Base-by-base conservation (phyloP, 441 rosid species). In the Aleurites moluccanus region DNA sequence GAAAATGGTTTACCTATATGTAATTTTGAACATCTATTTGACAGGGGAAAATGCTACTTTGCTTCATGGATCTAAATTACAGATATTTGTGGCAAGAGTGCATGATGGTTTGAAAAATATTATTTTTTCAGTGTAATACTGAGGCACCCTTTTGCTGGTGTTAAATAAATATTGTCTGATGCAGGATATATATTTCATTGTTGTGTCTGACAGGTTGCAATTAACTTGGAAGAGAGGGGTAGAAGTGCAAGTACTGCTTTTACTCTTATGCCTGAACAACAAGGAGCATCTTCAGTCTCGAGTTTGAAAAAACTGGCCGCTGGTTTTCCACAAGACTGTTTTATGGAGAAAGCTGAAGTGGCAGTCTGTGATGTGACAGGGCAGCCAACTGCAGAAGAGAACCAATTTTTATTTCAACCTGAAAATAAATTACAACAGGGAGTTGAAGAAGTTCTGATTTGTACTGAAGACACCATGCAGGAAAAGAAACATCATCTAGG, bases 171-270 rank as follows among this genome's bases (percentile, higher is more conserved):
- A 50, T 35, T 59, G 33, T 72, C 45, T 69, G 33, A 62, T 63
- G 63, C 55, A 75, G 75, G 61, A 13, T 61, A 15, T 71, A 30
- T 80, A 21, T 64, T 77, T 77, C 52, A n/a, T 66, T 64, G 50
- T 73, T 84, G 64, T 77, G 79, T 73, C 80, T 77, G 68, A 73
- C 85, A 89, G 93, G 86, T 75, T 60, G 60, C 80, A 53, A 69
- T 45, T 55, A 77, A 71, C 78, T 42, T 67, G 35, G 79, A 82
- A 77, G 79, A 73, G 47, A 75, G 49, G 80, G 77, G 57, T 21
- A 57, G 76, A 59, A 68, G 64, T 64, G 75, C 72, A 74, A 66
- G 18, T 27, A 30, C 57, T 66, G 65, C 77, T 75, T 78, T 68
- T 68, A 52, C 76, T 76, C 74, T 73, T 45, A n/a, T 64, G 45